Base-by-base conservation (phyloP, 371 early-diverging fungal species). In the Mortierella sp. region DNA sequence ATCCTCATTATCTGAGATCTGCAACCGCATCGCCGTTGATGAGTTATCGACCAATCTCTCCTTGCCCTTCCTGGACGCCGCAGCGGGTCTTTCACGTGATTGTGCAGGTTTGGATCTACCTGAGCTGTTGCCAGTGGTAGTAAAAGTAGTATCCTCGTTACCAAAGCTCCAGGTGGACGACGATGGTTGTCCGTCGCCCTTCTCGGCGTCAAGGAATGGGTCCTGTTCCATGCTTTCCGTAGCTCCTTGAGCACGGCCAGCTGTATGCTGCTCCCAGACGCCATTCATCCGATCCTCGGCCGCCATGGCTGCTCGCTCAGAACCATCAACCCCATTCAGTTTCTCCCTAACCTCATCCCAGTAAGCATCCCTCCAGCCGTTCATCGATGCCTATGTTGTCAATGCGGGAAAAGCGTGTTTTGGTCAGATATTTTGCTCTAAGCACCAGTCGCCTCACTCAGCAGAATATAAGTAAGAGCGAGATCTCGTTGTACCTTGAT, bases 311-410 rank as follows among this genome's bases (percentile, higher is more conserved):
- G 75, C 75, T 2, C 51, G 71, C 14, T 58, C 75, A 12, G 70
- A 60, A 7, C 73, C 73, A 4, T 84, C 75, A 14, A 56, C 63
- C 11, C 73, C 72, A 1, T 44, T 7, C 38, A 55, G 72, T 10
- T 75, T 70, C 12, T 54, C 78, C 38, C 18, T 78, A 7, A 29
- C 49, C 2, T 76, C 48, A 27, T 78, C 75, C 80, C 81, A 84
- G 72, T 80, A 75, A 0, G 78, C 81, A 32, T 80, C 81, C 12
- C 80, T 77, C 84, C 80, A 80, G 24, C 81, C 81, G 21, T 84
- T 68, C 78, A 84, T 81, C 0, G 77, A 68, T 12, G 81, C 48
- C 81, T 81, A 63, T 32, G n/a, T 18, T 51, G 6, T 18, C 8
- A 29, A 58, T 14, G 4, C 3, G 48, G 12, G 14, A 46, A 46